phyloP scores from a whole-genome alignment of 1,284 basidiomycete genomes.

The Malassezia obtusa region DNA sequence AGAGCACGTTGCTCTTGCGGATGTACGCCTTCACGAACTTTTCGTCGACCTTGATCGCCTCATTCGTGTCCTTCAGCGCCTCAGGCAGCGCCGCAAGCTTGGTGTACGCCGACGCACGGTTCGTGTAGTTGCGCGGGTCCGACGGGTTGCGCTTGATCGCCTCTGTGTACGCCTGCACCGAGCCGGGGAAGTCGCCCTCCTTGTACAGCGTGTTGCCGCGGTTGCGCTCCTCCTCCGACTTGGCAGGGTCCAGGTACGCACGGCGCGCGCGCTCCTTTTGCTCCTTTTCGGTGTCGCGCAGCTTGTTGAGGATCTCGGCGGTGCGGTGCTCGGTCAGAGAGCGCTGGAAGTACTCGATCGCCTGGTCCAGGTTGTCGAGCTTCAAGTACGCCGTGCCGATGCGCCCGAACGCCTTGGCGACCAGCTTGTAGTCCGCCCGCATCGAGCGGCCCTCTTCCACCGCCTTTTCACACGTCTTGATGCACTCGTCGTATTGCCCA shows the following conservation, averaged over 20 bases:
- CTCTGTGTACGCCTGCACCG: slow-evolving; percentile 87
- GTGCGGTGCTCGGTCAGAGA: slow-evolving; percentile 94
- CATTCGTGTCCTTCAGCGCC: slow-evolving; percentile 87
- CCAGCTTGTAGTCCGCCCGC: slow-evolving; percentile 55
- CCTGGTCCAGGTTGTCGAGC: slow-evolving; percentile 65
- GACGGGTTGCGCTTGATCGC: slow-evolving; percentile 87
- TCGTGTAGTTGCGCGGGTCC: slow-evolving; percentile 89
- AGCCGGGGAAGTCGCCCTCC: slow-evolving; percentile 56
- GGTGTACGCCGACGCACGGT: slow-evolving; percentile 90
- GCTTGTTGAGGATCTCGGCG: slow-evolving; percentile 79
- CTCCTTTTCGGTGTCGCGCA: slow-evolving; percentile 62
- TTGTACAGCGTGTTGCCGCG: slow-evolving; percentile 91
- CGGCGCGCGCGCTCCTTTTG: slow-evolving; percentile 67
- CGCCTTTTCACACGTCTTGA: slow-evolving; percentile 85
- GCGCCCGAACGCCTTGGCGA: slow-evolving; percentile 71
- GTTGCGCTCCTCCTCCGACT: slow-evolving; percentile 74
- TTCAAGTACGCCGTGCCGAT: slow-evolving; percentile 76
- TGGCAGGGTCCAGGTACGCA: slow-evolving; percentile 80
- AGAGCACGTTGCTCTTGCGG: slow-evolving; percentile 77
- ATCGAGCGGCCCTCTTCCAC: slow-evolving; percentile 75
- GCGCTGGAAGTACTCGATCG: slow-evolving; percentile 51
- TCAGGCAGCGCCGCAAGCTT: slow-evolving; percentile 89
- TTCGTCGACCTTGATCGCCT: slow-evolving; percentile 84
- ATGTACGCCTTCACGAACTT: slow-evolving; percentile 74
- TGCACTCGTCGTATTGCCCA: slow-evolving; percentile 77